phyloP scores from a whole-genome alignment of 208 protist genomes.

The Acanthamoeba royreba region DNA sequence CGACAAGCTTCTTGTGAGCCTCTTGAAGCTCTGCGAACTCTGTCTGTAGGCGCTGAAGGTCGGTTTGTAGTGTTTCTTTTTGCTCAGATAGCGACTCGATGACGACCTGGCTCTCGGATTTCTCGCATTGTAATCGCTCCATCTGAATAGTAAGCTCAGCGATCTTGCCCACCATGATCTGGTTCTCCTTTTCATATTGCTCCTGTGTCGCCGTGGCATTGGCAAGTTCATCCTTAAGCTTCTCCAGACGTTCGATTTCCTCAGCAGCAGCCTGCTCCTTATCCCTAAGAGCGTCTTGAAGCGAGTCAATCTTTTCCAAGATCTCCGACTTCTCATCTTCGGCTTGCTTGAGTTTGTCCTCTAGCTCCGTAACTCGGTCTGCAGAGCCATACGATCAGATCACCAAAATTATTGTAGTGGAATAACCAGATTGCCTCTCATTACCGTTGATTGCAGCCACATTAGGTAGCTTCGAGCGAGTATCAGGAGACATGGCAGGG shows the following conservation, averaged over 20 bases:
- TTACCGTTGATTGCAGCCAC: conserved; percentile 1
- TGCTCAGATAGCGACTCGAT: conserved; percentile 2
- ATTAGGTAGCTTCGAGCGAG: conserved; percentile 9
- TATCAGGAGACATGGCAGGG: not conserved
- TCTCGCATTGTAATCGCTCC: not conserved
- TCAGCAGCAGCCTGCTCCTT: not conserved
- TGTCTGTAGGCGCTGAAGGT: not conserved
- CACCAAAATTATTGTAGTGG: not conserved
- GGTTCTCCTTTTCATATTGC: conserved; percentile 27
- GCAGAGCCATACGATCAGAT: not conserved
- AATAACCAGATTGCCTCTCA: not conserved
- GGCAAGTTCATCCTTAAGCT: conserved; percentile 18
- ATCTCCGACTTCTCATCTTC: conserved; percentile 5
- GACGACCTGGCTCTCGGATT: not conserved
- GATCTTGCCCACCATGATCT: conserved; percentile 31
- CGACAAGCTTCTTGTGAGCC: not conserved
- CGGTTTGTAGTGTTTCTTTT: not conserved
- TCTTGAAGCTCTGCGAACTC: not conserved
- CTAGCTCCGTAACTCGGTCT: not conserved
- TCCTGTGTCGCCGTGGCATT: not conserved
- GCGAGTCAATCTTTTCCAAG: not conserved
- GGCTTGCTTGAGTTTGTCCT: not conserved
- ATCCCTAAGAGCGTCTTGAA: not conserved
- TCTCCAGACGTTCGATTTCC: not conserved
- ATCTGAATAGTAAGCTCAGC: not conserved